phyloP scores from a whole-genome alignment of 345 rosid genomes.

The Eutrema japonicum region DNA sequence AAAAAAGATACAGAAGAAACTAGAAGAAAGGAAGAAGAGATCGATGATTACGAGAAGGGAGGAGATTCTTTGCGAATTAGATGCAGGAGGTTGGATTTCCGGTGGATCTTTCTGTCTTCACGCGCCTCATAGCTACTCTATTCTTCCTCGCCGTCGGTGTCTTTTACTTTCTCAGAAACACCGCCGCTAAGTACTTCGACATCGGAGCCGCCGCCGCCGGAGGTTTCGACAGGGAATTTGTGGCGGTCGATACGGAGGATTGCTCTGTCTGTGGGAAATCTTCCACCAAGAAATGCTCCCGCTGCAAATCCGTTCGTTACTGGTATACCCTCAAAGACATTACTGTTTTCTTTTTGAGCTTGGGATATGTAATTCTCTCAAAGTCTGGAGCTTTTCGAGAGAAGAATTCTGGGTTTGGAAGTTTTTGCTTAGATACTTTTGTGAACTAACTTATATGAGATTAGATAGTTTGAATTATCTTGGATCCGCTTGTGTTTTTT shows the following conservation, averaged over 20 bases:
- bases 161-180: conserved; percentile 62
- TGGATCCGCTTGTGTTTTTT: conserved; percentile 24
- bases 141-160: conserved; percentile 61
- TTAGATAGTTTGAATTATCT: not conserved
- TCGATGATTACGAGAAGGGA: conserved; percentile 37
- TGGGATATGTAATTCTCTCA: not conserved
- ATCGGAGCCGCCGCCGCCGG: conserved; percentile 67
- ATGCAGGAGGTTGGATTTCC: conserved; percentile 76
- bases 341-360: not conserved
- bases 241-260: not conserved
- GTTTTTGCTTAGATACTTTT: conserved; percentile 1
- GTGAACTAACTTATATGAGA: not conserved
- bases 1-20: conserved; percentile 10
- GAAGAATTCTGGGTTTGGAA: conserved; percentile 14
- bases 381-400: conserved; percentile 19
- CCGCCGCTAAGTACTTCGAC: conserved; percentile 84
- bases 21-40: conserved; percentile 18
- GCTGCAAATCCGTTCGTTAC: conserved; percentile 62
- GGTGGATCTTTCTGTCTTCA: conserved; percentile 80
- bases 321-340: conserved; percentile 44
- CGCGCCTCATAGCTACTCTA: conserved; percentile 60
- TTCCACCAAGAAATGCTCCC: conserved; percentile 53
- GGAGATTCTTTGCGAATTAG: conserved; percentile 40
- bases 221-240: conserved; percentile 53
- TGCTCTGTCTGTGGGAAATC: conserved; percentile 49